Conservation (phyloP, 352 stramenopile species). For the Blastocystis sp. region DNA sequence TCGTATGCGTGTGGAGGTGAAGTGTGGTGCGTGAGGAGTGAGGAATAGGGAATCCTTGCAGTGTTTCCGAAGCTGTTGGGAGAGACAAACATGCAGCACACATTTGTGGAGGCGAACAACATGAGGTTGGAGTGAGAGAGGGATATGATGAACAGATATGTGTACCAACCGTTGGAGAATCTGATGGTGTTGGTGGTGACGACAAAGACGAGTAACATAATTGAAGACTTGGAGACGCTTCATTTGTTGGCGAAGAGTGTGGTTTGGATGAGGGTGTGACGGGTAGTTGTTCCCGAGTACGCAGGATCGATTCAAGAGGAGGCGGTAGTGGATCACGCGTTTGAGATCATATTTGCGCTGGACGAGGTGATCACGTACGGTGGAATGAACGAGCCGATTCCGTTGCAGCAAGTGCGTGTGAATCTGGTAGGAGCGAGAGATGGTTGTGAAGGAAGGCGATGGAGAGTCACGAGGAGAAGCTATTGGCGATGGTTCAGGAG, state of each 20-base stretch:
- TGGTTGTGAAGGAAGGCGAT: conserved; percentile 1
- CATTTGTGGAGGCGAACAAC: conserved; percentile 50
- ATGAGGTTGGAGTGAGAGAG: neutral
- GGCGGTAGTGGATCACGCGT: conserved; percentile 33
- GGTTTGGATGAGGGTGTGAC: neutral
- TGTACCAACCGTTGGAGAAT: conserved; percentile 53
- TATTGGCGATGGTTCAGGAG: conserved; percentile 52
- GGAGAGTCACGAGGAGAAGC: conserved; percentile 55
- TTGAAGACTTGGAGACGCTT: conserved; percentile 47
- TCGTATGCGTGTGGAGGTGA: conserved; percentile 23
- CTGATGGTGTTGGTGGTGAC: conserved; percentile 43
- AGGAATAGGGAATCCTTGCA: conserved; percentile 23
- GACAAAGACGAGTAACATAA: conserved; percentile 30
- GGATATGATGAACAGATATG: neutral
- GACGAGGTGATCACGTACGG: conserved; percentile 50
- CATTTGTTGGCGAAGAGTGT: conserved; percentile 37
- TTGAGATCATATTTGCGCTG: conserved; percentile 27
- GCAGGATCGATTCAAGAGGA: conserved; percentile 30
- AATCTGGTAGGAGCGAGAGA: neutral
- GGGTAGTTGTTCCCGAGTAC: conserved; percentile 40
- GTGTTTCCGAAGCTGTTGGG: conserved; percentile 48
- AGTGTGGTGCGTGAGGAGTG: neutral
- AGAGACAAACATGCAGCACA: conserved; percentile 47
- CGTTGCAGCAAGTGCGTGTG: conserved; percentile 43
- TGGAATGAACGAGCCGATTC: conserved; percentile 41